A percentile compares a stretch with the other conserved stretches of the same genome.
Conservation (phyloP, 176 grass and related monocot species). For the Cenchrus fungigraminus region DNA sequence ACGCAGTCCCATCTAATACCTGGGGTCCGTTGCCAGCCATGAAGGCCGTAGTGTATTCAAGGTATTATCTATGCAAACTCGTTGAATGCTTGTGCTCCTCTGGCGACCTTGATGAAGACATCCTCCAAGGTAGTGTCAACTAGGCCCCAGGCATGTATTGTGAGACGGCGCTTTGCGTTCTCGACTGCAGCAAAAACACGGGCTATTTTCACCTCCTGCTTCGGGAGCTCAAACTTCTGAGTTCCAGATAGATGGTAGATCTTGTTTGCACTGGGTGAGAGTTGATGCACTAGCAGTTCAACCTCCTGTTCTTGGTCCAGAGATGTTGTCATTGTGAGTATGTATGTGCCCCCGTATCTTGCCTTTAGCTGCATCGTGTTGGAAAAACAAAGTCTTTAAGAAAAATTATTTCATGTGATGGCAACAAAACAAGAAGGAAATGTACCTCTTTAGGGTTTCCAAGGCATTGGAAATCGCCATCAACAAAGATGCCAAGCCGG, state of each 20-base stretch:
- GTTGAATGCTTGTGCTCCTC: constrained; percentile 36
- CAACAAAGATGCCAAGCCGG: constrained; percentile 58
- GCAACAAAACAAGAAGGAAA: background rate
- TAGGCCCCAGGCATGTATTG: constrained; percentile 52
- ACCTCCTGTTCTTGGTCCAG: constrained; percentile 34
- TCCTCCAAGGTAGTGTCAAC: constrained; percentile 63
- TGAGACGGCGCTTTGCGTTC: constrained; percentile 33
- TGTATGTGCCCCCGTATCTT: constrained; percentile 52
- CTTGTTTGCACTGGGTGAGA: constrained; percentile 54
- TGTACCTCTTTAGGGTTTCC: constrained; percentile 68
- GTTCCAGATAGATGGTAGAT: constrained; percentile 54
- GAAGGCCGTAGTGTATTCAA: background rate
- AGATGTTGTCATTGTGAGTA: constrained; percentile 55
- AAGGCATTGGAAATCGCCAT: constrained; percentile 68
- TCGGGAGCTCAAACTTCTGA: constrained; percentile 54
- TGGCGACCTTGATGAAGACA: constrained; percentile 61
- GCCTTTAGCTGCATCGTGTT: constrained; percentile 45
- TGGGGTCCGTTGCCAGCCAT: background rate
- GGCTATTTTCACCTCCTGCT: constrained; percentile 52
- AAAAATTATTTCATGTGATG: background rate
- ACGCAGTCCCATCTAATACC: background rate
- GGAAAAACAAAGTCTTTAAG: background rate
- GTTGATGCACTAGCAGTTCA: constrained; percentile 36
- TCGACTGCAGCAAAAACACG: constrained; percentile 46
- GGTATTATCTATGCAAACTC: constrained; percentile 32